Conservation (phyloP, 495 filamentous ascomycete species). For the Pyrenula aspistea region DNA sequence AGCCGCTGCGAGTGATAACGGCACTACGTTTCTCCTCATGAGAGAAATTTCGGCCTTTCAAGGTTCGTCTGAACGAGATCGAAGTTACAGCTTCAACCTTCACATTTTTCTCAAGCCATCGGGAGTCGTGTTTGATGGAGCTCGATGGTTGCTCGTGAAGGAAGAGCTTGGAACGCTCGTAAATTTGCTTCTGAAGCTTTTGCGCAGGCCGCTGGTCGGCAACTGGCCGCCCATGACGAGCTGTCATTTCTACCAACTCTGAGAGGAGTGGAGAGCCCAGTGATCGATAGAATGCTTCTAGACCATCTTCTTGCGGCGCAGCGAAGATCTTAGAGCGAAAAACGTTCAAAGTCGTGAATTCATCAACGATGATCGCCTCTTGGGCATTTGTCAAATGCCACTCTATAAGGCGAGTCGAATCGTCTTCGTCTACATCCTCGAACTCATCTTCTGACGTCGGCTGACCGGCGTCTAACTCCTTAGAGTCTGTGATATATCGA, state of each 20-base stretch:
- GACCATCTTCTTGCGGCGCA: slow-evolving; percentile 73
- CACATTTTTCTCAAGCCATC: slow-evolving; percentile 83
- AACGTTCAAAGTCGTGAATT: slow-evolving; percentile 68
- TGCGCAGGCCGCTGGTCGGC: slow-evolving; percentile 38
- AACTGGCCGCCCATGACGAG: slow-evolving; percentile 33
- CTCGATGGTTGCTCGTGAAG: slow-evolving; percentile 60
- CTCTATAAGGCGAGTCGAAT: slow-evolving; percentile 60
- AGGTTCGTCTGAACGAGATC: slow-evolving; percentile 59
- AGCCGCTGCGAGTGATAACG: slow-evolving; percentile 41
- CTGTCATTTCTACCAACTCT: slow-evolving; percentile 31
- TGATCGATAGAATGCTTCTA: slow-evolving; percentile 72
- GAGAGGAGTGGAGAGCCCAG: slow-evolving; percentile 33
- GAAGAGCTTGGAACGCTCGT: slow-evolving; percentile 80
- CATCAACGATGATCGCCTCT: slow-evolving; percentile 72
- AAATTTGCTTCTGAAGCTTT: slow-evolving; percentile 62
- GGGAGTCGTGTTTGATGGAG: slow-evolving; percentile 64
- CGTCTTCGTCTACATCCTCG: slow-evolving; percentile 46
- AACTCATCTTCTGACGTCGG: slow-evolving; percentile 17
- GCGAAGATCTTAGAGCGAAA: slow-evolving; percentile 74
- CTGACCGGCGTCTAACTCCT: slow-evolving; percentile 1
- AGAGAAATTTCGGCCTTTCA: slow-evolving; percentile 52
- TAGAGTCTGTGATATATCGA: slow-evolving; percentile 42
- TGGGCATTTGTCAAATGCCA: slow-evolving; percentile 59
- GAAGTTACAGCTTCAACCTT: slow-evolving; percentile 62
- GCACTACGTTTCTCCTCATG: slow-evolving; percentile 60